These are phyloP conservation scores for Boletus barrowsii DNA, from an alignment of 768 basidiomycete genomes.

Conservation along the genomic window DNA sequence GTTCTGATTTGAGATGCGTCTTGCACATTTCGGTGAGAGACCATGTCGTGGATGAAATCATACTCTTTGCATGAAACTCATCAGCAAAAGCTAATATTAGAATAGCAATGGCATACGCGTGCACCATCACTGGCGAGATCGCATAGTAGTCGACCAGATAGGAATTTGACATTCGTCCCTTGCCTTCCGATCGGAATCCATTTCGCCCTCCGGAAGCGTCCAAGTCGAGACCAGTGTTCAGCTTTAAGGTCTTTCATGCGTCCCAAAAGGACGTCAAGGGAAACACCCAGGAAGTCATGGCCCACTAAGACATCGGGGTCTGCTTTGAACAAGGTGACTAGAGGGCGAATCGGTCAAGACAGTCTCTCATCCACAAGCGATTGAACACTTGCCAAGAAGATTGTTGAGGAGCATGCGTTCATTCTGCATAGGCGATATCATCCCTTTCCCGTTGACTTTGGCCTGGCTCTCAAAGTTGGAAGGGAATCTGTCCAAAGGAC, in stretches of 20 bases:
- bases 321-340: slow-evolving; percentile 74
- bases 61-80: slow-evolving; percentile 51
- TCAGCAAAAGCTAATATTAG: neutral
- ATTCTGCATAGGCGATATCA: slow-evolving; percentile 70
- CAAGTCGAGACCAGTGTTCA: slow-evolving; percentile 92
- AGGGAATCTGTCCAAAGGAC: slow-evolving; percentile 87
- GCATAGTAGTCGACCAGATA: slow-evolving; percentile 84
- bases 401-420: slow-evolving; percentile 85
- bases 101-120: slow-evolving; percentile 53
- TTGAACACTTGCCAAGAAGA: slow-evolving; percentile 58
- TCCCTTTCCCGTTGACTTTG: slow-evolving; percentile 58
- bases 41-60: slow-evolving; percentile 98
- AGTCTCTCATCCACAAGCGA: neutral
- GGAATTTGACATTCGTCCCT: slow-evolving; percentile 78
- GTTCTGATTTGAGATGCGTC: slow-evolving; percentile 78
- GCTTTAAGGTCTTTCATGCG: slow-evolving; percentile 88
- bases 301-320: slow-evolving; percentile 96
- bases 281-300: slow-evolving; percentile 89
- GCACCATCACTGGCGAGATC: slow-evolving; percentile 94
- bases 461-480: slow-evolving; percentile 74
- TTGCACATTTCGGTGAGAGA: slow-evolving; percentile 96
- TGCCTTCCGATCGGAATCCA: slow-evolving; percentile 82
- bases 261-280: slow-evolving; percentile 85
- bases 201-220: slow-evolving; percentile 79
- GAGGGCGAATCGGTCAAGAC: neutral